Base-by-base conservation (phyloP, 2,329 filamentous ascomycete species). In the Pyricularia pennisetigena region DNA sequence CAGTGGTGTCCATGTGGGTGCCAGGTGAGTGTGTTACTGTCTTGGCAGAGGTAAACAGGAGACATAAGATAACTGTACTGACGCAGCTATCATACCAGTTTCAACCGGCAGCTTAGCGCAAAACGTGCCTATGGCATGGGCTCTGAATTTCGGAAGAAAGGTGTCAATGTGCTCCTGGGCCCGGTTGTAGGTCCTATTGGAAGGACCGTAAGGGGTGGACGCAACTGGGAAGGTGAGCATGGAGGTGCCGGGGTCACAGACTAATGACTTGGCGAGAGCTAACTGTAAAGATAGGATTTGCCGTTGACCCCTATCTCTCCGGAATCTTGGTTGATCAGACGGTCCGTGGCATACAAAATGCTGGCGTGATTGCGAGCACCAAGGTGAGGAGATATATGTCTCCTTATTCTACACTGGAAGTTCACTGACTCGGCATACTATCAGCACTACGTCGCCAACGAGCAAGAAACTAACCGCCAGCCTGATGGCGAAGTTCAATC, bases 121-220 rank as follows among this genome's bases (percentile, higher is more conserved):
- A 80, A 83, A 66, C 86, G 92, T 65, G 92, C 88, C 29, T 79
- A 85, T 67, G 89, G 88, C 64, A 93, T 96, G 89, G 93, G 89
- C 6, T 81, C 83, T 68, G 93, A 97, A 76, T 91, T 92, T 75
- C 85, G 84, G 70, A 86, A 79, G 62, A 96, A 96, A 76, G 93
- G 93, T 64, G 86, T 93, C 32, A 91, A 96, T 74, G 84, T 95
- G 20, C 85, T 90, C 68, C 82, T 96, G 7, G 93, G 92, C 0
- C 93, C 93, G 2, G 91, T 91, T 0, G 87, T 92, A 69, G 87
- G 88, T 0, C 88, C 88, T 0, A 74, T 89, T 0, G 88, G 89
- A 10, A 81, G 88, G 2, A 81, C 88, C 64, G 85, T 86, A 1
- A 79, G 82, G 24, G 85, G 85, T 66, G 89, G 89, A 0, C 80